A percentile compares a stretch with the other conserved stretches of the same genome.
Conservation (phyloP, 371 early-diverging fungal genomes). For the Mortierella sp. region DNA sequence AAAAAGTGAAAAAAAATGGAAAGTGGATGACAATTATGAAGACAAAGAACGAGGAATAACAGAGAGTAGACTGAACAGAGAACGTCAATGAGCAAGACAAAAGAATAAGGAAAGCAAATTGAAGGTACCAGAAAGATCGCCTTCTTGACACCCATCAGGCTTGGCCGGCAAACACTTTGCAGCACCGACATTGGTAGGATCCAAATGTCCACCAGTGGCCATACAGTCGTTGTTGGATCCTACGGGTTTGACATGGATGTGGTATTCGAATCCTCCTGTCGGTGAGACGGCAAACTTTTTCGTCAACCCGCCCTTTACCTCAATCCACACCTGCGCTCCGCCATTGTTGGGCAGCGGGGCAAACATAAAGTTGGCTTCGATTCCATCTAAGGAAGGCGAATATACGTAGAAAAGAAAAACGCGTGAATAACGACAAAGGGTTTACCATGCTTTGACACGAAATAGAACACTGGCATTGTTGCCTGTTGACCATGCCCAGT, state of each 20-base stretch:
- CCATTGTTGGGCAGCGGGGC: constrained; percentile 7
- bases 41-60: no score
- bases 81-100: no score
- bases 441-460: background rate
- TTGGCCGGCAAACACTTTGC: constrained; percentile 25
- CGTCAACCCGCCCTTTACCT: constrained; percentile 26
- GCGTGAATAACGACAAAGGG: background rate
- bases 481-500: background rate
- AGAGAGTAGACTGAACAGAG: no score
- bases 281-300: constrained; percentile 21
- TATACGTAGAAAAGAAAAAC: no score
- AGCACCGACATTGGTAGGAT: constrained; percentile 33
- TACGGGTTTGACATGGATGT: constrained; percentile 42
- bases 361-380: constrained; percentile 32
- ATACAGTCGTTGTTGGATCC: constrained; percentile 37
- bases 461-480: background rate
- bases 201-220: constrained; percentile 37
- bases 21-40: no score
- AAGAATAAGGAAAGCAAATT: no score
- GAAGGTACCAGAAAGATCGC: constrained; percentile 47
- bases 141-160: constrained; percentile 44
- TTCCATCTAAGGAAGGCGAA: constrained; percentile 13
- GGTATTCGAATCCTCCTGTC: constrained; percentile 39
- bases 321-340: constrained; percentile 29
- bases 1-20: no score